Evolutionary conservation across 2,329 filamentous ascomycete genomes (phyloP).

Genomic region (Boeremia exigua): DNA sequence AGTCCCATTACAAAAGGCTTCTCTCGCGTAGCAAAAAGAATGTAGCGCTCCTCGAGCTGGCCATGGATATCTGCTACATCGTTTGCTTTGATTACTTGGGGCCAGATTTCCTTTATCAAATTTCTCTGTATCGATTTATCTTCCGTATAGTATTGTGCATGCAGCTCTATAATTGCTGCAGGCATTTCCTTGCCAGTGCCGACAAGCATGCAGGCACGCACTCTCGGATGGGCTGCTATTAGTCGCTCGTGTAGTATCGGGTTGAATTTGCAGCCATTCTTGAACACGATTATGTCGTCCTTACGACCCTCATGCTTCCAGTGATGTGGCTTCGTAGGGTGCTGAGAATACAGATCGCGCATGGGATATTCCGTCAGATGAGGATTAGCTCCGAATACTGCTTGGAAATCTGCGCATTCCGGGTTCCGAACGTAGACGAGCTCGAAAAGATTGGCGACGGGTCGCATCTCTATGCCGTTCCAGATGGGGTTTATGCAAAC

Average conservation of each 20-base stretch:
- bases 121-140: conserved; percentile 25
- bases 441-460: conserved; percentile 25
- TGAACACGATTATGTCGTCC: conserved; percentile 32
- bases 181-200: conserved; percentile 40
- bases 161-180: conserved; percentile 41
- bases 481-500: conserved; percentile 27
- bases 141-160: conserved; percentile 25
- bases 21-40: conserved; percentile 51
- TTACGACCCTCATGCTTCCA: conserved; percentile 34
- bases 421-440: conserved; percentile 26
- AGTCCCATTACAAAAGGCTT: conserved; percentile 56
- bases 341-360: conserved; percentile 33
- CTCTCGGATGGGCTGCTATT: conserved; percentile 35
- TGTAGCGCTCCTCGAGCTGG: conserved; percentile 52
- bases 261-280: conserved; percentile 29
- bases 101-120: conserved; percentile 53
- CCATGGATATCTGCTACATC: conserved; percentile 49
- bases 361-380: conserved; percentile 27
- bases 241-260: conserved; percentile 30
- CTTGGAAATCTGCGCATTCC: conserved; percentile 22
- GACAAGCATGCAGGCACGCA: conserved; percentile 43
- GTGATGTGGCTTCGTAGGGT: conserved; percentile 33
- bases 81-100: conserved; percentile 54
- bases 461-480: conserved; percentile 36
- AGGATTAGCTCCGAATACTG: conserved; percentile 28